Percentiles rank a stretch among this genome's conserved stretches.
Conservation (phyloP, 306 rosid species). For the Canavalia ensiformis region DNA sequence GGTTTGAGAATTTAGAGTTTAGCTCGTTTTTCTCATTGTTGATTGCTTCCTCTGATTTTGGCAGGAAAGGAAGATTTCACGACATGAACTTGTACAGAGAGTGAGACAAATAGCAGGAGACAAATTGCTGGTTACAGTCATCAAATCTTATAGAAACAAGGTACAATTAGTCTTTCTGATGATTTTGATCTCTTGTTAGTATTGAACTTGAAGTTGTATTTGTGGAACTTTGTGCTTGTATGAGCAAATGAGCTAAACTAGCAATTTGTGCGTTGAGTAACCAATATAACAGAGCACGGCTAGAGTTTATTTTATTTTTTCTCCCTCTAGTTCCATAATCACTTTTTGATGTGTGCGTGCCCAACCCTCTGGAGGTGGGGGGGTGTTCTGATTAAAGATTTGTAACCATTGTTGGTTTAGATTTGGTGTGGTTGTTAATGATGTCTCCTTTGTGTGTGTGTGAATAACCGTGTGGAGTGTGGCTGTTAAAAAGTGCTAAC, state of each 20-base stretch:
- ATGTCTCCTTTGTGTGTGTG: neutral
- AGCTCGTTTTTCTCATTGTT: neutral
- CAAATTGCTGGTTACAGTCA: conserved; percentile 63
- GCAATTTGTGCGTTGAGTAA: neutral
- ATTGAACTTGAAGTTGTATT: neutral
- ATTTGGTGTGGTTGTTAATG: neutral
- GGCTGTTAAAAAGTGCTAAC: neutral
- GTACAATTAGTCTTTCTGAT: conserved; percentile 43
- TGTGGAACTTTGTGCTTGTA: neutral
- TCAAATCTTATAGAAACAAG: conserved; percentile 75
- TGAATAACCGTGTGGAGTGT: neutral
- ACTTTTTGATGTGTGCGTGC: no score
- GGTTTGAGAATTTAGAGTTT: neutral
- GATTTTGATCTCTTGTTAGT: neutral
- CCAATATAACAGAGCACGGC: neutral
- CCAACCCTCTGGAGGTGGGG: no score
- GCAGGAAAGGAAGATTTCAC: conserved; percentile 71
- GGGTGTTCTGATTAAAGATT: no score
- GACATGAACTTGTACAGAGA: conserved; percentile 68
- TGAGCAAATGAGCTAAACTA: neutral
- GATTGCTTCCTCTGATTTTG: neutral
- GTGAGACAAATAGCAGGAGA: conserved; percentile 87
- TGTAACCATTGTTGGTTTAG: neutral
- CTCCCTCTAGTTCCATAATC: no score
- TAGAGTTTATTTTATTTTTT: no score